These are phyloP conservation scores for Debaryomycetaceae sp. DNA, from an alignment of 1,139 yeast genomes.

Conservation along the genomic window DNA sequence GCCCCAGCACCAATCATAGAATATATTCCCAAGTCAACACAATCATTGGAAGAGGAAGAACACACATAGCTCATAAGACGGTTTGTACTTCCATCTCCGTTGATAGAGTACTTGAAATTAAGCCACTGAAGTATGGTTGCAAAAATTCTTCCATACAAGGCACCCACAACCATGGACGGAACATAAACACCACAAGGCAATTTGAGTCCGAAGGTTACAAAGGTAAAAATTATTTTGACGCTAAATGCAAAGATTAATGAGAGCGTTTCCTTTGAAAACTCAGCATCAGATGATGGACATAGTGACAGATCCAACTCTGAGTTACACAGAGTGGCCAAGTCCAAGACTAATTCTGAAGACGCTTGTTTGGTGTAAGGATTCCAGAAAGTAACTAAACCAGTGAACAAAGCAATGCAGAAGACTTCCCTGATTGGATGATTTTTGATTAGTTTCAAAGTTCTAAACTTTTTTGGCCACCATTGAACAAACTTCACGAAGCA, in stretches of 20 bases:
- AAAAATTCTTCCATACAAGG: conserved; percentile 56
- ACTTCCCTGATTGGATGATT: conserved; percentile 49
- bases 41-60: conserved; percentile 11
- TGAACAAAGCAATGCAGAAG: conserved; percentile 40
- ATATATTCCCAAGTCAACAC: conserved; percentile 59
- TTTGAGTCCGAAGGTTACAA: conserved; percentile 57
- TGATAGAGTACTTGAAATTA: conserved; percentile 20
- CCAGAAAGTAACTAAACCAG: conserved; percentile 50
- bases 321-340: conserved; percentile 52
- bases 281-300: conserved; percentile 36
- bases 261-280: conserved; percentile 31
- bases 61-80: conserved; percentile 15
- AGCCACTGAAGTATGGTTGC: conserved; percentile 47
- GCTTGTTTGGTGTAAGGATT: conserved; percentile 54
- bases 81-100: conserved; percentile 12
- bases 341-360: conserved; percentile 50
- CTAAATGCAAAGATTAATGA: conserved; percentile 42
- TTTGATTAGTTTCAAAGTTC: conserved; percentile 30
- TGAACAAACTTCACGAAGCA: conserved; percentile 46
- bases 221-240: conserved; percentile 46
- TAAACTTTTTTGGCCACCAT: conserved; percentile 48
- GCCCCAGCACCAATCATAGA: conserved; percentile 69
- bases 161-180: conserved; percentile 69
- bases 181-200: conserved; percentile 67
- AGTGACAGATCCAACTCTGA: conserved; percentile 26